Evolutionary conservation across 345 rosid genomes (phyloP).

Genomic region (Linum tenue): DNA sequence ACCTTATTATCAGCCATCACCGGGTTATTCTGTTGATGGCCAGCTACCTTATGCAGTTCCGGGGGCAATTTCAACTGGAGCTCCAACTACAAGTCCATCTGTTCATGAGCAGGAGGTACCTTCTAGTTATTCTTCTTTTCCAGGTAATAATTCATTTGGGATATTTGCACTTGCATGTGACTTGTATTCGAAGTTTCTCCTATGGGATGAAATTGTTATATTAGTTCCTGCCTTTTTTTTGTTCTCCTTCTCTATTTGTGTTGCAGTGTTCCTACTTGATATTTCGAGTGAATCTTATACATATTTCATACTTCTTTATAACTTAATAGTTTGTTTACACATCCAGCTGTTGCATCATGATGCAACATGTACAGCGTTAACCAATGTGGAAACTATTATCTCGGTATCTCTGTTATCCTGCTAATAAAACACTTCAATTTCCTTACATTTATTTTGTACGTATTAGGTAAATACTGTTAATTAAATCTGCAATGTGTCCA

Average conservation of each 20-base stretch:
- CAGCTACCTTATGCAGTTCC: slow-evolving; percentile 28
- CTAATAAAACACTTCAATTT: not conserved
- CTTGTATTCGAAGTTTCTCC: slow-evolving; percentile 40
- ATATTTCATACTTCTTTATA: not conserved
- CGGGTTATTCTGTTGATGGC: slow-evolving; percentile 40
- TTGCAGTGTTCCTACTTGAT: too few relatives aligned
- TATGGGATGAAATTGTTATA: slow-evolving; percentile 12
- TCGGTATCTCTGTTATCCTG: not conserved
- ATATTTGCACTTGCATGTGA: slow-evolving; percentile 41
- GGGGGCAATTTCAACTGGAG: slow-evolving; percentile 41
- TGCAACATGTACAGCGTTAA: not conserved
- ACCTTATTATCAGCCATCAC: slow-evolving; percentile 30
- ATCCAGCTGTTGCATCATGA: not conserved
- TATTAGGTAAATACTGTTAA: not conserved
- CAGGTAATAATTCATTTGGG: slow-evolving; percentile 85
- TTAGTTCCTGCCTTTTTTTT: not conserved
- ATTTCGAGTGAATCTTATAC: too few relatives aligned
- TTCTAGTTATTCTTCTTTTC: slow-evolving; percentile 99
- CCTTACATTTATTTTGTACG: not conserved
- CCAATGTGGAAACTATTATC: not conserved
- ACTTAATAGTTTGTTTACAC: not conserved
- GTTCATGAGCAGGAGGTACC: slow-evolving; percentile 99
- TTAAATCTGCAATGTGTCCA: not conserved
- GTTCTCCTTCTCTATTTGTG: not conserved
- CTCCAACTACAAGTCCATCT: slow-evolving; percentile 43